Base-by-base conservation (phyloP, 352 stramenopile genomes). In the Peronosclerospora sorghi region DNA sequence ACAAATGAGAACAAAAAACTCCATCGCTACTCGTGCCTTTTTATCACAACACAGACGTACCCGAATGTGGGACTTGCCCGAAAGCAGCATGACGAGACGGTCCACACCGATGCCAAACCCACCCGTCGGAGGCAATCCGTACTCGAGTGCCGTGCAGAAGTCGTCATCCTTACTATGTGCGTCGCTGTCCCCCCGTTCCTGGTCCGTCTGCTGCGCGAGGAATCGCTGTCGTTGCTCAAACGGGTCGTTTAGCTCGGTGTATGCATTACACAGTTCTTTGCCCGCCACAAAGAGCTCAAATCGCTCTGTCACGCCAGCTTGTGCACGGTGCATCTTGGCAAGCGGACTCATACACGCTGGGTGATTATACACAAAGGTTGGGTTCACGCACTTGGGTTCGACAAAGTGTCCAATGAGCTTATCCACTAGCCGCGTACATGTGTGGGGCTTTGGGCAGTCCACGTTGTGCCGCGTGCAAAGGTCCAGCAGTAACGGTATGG, bases 171-270 rank as follows among this genome's bases (percentile, higher is more conserved):
- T 94, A 27, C 80, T 68, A 40, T 87, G 75, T 7, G 78, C 92
- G 83, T 97, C 85, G 20, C 67, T 65, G 56, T 96, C 85, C 4
- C 78, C 78, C 6, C 66, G 68, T 38, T 83, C 65, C 52, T 83
- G 72, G 46, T 90, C 73, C 57, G 60, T 81, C 73, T 80, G 58
- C 66, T 99, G 96, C 26, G 95, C 80, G 28, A 91, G 73, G 56
- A 99, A 98, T 15, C 95, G 85, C 48, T 92, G 68, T 42, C 96
- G 90, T 68, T 99, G 96, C 32, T 98, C 89, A 37, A 94, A 86
- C 28, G 96, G 95, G 51, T 98, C 91, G 68, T 99, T 99, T 32
- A 99, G 86, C 70, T 99, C 96, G 19, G 95, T 98, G 73, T 98
- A 99, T 4, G 95, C 95, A 65, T 99, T 99, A 51, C 87, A 96